phyloP scores from a whole-genome alignment of 768 basidiomycete species.

The Pleurotus citrinopileatus region DNA sequence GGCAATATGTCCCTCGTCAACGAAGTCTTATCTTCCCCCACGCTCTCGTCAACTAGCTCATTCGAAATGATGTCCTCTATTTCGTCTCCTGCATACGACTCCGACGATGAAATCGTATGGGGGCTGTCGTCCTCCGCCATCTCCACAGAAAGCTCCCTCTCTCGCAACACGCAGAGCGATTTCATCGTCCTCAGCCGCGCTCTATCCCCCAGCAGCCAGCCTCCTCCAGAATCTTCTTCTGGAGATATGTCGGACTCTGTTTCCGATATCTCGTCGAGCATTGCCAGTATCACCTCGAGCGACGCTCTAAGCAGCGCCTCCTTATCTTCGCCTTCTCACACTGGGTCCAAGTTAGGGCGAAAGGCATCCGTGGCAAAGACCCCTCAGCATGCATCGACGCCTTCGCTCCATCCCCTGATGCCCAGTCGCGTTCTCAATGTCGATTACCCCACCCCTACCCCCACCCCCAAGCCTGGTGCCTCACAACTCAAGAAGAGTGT shows the following conservation, averaged over 20 bases:
- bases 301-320: not conserved
- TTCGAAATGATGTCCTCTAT: constrained; percentile 19
- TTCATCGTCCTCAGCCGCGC: constrained; percentile 44
- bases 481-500: constrained; percentile 17
- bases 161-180: constrained; percentile 43
- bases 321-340: not conserved
- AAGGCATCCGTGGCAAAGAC: too few species aligned
- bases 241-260: not conserved
- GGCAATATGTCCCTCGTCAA: constrained; percentile 2
- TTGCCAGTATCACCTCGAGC: not conserved
- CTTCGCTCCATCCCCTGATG: constrained; percentile 6
- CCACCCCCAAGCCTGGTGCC: not conserved
- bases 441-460: not conserved
- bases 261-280: not conserved
- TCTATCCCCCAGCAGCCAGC: constrained; percentile 20
- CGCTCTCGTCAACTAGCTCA: constrained; percentile 22
- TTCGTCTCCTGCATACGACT: constrained; percentile 25
- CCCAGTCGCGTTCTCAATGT: not conserved
- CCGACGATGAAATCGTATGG: constrained; percentile 61
- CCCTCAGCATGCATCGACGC: too few species aligned
- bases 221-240: not conserved
- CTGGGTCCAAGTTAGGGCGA: not conserved
- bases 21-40: constrained; percentile 16
- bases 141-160: constrained; percentile 25
- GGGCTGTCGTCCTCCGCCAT: constrained; percentile 25